Conservation (phyloP, 2,329 filamentous ascomycete genomes). For the Phoma sp. region DNA sequence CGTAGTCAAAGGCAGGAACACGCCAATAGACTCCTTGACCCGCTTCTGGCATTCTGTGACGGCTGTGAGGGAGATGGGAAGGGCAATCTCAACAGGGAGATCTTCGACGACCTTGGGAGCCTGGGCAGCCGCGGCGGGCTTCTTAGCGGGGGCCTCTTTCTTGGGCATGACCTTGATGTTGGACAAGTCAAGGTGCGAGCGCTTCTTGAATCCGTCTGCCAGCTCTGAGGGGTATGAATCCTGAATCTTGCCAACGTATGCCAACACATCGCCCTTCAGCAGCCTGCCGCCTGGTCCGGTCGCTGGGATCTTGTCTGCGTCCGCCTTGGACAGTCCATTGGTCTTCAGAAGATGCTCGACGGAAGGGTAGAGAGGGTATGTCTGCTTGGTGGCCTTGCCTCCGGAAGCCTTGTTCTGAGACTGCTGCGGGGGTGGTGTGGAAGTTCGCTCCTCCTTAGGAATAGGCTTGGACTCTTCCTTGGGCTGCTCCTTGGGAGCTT, state of each 20-base stretch:
- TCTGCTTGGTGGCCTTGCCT: constrained; percentile 66
- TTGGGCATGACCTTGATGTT: constrained; percentile 82
- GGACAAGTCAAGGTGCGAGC: constrained; percentile 86
- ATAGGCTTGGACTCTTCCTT: constrained; percentile 32
- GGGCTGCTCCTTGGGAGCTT: constrained; percentile 41
- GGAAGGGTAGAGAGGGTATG: constrained; percentile 79
- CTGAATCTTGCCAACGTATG: constrained; percentile 81
- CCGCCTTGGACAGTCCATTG: constrained; percentile 76
- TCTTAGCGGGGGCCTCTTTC: constrained; percentile 53
- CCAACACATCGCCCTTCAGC: constrained; percentile 93
- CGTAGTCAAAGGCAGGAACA: constrained; percentile 81
- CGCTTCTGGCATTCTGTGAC: constrained; percentile 82
- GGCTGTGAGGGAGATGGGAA: constrained; percentile 78
- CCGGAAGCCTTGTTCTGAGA: constrained; percentile 37
- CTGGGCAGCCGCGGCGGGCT: constrained; percentile 46
- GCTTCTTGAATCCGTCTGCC: constrained; percentile 73
- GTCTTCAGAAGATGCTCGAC: constrained; percentile 81
- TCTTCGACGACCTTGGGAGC: constrained; percentile 53
- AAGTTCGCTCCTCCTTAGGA: constrained; percentile 45
- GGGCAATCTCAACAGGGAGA: constrained; percentile 64
- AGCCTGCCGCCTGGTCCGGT: constrained; percentile 87
- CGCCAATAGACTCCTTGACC: constrained; percentile 76
- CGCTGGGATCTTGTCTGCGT: constrained; percentile 80
- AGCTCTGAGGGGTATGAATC: constrained; percentile 73
- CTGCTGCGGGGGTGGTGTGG: constrained; percentile 35